These are phyloP conservation scores for Royoungia palumana DNA, from an alignment of 768 basidiomycete genomes.

Conservation along the genomic window DNA sequence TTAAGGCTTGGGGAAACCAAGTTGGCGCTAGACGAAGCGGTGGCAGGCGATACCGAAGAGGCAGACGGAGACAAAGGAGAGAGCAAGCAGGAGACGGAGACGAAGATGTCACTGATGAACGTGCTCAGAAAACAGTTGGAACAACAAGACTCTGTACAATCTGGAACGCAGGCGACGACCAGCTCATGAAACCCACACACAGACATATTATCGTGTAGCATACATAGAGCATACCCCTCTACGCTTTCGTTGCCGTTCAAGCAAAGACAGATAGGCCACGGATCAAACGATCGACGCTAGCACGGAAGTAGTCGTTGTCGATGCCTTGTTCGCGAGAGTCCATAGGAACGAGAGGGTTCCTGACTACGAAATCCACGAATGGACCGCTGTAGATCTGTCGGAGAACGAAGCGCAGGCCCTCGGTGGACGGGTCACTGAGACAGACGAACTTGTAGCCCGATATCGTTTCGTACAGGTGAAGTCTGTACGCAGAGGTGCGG, in stretches of 20 bases:
- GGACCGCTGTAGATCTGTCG: slow-evolving; percentile 92
- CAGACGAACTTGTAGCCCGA: slow-evolving; percentile 96
- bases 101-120: slow-evolving; percentile 85
- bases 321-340: slow-evolving; percentile 82
- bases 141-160: slow-evolving; percentile 38
- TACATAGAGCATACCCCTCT: slow-evolving; percentile 22
- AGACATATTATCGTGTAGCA: slow-evolving; percentile 12
- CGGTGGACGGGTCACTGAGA: slow-evolving; percentile 81
- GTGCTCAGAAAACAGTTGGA: slow-evolving; percentile 81
- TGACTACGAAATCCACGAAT: slow-evolving; percentile 90
- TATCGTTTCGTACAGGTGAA: slow-evolving; percentile 88
- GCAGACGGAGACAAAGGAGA: slow-evolving; percentile 57
- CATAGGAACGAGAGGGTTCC: slow-evolving; percentile 84
- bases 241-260: slow-evolving; percentile 13
- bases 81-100: slow-evolving; percentile 67
- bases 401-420: slow-evolving; percentile 77
- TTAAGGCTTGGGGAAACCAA: slow-evolving; percentile 85
- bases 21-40: slow-evolving; percentile 88
- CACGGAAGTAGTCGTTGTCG: slow-evolving; percentile 89
- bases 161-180: slow-evolving; percentile 2
- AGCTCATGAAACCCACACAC: slow-evolving; percentile 10
- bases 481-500: slow-evolving; percentile 86
- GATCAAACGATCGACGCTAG: slow-evolving; percentile 73
- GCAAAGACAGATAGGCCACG: slow-evolving; percentile 52
- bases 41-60: slow-evolving; percentile 70